Evolutionary conservation across 1,284 basidiomycete genomes (phyloP).

Genomic region (Erythrobasidium hasegawianum): DNA sequence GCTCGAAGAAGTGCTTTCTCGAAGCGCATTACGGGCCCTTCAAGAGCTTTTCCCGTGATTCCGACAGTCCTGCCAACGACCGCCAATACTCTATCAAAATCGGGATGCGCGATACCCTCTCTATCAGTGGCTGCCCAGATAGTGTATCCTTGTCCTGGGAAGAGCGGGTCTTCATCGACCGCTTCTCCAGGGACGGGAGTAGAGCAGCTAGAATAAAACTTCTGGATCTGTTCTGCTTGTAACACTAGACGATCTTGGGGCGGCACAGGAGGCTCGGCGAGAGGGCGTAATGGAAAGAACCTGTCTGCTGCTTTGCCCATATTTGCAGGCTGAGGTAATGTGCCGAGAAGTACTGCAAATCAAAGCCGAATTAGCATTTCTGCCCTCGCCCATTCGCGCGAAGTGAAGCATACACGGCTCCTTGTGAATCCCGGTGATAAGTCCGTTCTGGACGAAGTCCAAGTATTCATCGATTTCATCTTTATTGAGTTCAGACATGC

Average conservation of each 20-base stretch:
- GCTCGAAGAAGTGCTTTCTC: slow-evolving; percentile 7
- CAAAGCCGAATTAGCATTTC: too few relatives aligned
- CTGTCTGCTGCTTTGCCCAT: not conserved
- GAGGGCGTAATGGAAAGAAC: slow-evolving; percentile 7
- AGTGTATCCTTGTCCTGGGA: slow-evolving; percentile 23
- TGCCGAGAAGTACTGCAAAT: slow-evolving; percentile 10
- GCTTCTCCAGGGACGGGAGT: slow-evolving; percentile 26
- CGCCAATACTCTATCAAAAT: slow-evolving; percentile 4
- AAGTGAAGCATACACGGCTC: slow-evolving; percentile 10
- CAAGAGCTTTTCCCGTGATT: not conserved
- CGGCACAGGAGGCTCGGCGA: too few relatives aligned
- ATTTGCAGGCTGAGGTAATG: not conserved
- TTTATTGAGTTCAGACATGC: slow-evolving; percentile 16
- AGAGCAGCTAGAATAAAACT: slow-evolving; percentile 14
- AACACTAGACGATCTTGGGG: not conserved
- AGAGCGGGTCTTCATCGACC: slow-evolving; percentile 10
- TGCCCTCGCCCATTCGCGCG: too few relatives aligned
- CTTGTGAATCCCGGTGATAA: slow-evolving; percentile 30
- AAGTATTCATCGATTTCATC: slow-evolving; percentile 41
- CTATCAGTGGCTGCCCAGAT: slow-evolving; percentile 12
- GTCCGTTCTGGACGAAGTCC: slow-evolving; percentile 37
- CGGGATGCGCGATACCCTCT: slow-evolving; percentile 6
- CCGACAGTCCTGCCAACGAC: slow-evolving; percentile 14
- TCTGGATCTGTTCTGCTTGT: not conserved
- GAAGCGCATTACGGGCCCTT: not conserved